Evolutionary conservation across 2,329 filamentous ascomycete genomes (phyloP), one percentile per base, ranked within the genome.

Genomic region (Tolypocladium sp.): DNA sequence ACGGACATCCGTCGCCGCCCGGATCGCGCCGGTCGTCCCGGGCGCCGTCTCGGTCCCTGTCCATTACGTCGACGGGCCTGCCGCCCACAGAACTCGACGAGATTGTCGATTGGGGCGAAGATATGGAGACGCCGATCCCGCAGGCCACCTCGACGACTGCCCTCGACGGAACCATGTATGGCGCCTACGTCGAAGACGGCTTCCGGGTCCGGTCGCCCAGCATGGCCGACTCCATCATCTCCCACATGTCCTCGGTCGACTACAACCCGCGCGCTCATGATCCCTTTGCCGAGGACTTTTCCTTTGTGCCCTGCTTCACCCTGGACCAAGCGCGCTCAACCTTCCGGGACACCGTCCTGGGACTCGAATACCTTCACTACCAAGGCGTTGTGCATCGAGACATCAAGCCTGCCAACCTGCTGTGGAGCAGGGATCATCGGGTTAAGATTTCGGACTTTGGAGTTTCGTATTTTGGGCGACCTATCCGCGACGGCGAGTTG

Each of bases 391-490:
- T 92, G 33, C 90, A 93, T 68, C 85, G 90, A 56, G 90, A 93
- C 68, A 92, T 93, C 72, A 93, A 92, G 70, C 90, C 90, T 1
- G 92, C 93, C 42, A 97, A 97, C 70, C 81, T 99, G 8, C 80
- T 99, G 8, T 92, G 93, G 78, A 95, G 91, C 56, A 86, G 79
- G 66, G 88, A 92, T 63, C 87, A 92, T 66, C 86, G 88, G 17
- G 91, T 97, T 69, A 99, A 99, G 79, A 99, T 99, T 61, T 97
- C 94, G 6, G 94, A 99, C 70, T 99, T 99, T 76, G 94, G 94
- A 38, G 94, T 99, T 1, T 99, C 94, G 1, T 99, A 97, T 73
- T 91, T 99, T 63, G 94, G 94, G 35, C 86, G 91, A 56, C 91
- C 91, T 1, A 89, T 92, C 60, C 83, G 90, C 44, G 91, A 96